Base-by-base conservation (phyloP, 2,329 filamentous ascomycete genomes). In the Podosphaera aphanis region DNA sequence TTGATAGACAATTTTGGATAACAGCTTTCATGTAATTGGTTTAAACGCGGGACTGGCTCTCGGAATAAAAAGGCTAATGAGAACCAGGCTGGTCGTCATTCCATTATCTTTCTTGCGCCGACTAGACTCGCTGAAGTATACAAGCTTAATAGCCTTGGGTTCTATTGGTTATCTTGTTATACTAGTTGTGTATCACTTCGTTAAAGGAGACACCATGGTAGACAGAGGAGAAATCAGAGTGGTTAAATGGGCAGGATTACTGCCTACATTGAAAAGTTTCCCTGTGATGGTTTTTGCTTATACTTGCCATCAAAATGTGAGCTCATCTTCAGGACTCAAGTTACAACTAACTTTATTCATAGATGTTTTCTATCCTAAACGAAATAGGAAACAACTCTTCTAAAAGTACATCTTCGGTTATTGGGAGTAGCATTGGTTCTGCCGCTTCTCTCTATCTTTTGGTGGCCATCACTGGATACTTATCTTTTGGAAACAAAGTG, bases 311-410 rank as follows among this genome's bases (percentile, higher is more conserved):
- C 90, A 98, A 58, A 98, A 98, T 60, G 83, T 90, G 64, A 52
- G 74, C 58, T 25, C 40, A n/a, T 15, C 13, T 5, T 3, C 18
- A 1, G 5, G 8, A 13, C 15, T 8, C 20, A 46, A 10, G 2
- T 11, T 25, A 15, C 41, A 29, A 46, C 61, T 65, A 49, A 64
- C 53, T 46, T 38, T 23, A 21, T 19, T 7, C 13, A 1, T 53
- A 90, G 83, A 98, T 98, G 90, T 98, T 98, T 61, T 93, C 88
- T 10, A 93, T 98, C 52, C 66, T 98, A 39, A 98, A 98, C 57
- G 90, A 98, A 63, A 84, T 98, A 53, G 71, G 74, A 48, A 78
- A 93, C 59, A 84, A 85, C 61, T 82, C 82, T 2, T 83, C 83
- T 18, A 63, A 60, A 16, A 66, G 79, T 50, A 79, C 88, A 6